Conservation (phyloP, 768 basidiomycete genomes). For the Amanita polypyramis region DNA sequence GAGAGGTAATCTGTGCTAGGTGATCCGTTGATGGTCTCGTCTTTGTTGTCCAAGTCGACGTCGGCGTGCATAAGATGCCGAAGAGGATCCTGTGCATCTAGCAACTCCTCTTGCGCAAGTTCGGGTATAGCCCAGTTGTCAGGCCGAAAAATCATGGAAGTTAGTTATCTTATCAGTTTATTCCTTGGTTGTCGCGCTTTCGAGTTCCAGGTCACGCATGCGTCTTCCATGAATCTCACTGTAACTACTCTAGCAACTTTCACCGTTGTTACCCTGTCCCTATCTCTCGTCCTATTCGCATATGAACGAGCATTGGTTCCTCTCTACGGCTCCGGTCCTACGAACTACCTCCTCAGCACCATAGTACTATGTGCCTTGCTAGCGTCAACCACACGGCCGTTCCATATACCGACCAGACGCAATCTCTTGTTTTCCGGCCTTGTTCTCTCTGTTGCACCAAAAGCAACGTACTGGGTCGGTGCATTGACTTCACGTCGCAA, state of each 20-base stretch:
- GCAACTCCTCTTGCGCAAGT: constrained; percentile 40
- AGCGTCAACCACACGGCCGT: constrained; percentile 28
- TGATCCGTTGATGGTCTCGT: constrained; percentile 18
- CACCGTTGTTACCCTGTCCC: constrained; percentile 13
- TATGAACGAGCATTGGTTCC: constrained; percentile 61
- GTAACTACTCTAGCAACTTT: neutral
- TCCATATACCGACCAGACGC: constrained; percentile 20
- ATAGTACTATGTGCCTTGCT: constrained; percentile 24
- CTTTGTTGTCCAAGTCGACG: constrained; percentile 12
- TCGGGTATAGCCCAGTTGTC: constrained; percentile 12
- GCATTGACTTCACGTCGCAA: constrained; percentile 44
- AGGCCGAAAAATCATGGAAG: constrained; percentile 10
- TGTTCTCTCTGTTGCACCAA: constrained; percentile 38
- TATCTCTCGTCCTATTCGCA: constrained; percentile 50
- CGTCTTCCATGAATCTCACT: neutral
- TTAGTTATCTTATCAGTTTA: too few species aligned
- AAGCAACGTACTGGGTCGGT: constrained; percentile 58
- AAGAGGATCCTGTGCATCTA: constrained; percentile 49
- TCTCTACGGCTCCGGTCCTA: constrained; percentile 54
- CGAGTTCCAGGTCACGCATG: neutral
- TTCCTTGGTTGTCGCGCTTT: too few species aligned
- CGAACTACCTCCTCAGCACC: constrained; percentile 35
- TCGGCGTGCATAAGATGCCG: constrained; percentile 40
- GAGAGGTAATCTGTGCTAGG: constrained; percentile 19
- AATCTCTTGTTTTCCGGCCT: constrained; percentile 28